A percentile compares a stretch with the other conserved stretches of the same genome.
These are phyloP conservation scores for Casaregolazyma lundiana DNA, from an alignment of 1,139 yeast genomes.

Conservation along the genomic window DNA sequence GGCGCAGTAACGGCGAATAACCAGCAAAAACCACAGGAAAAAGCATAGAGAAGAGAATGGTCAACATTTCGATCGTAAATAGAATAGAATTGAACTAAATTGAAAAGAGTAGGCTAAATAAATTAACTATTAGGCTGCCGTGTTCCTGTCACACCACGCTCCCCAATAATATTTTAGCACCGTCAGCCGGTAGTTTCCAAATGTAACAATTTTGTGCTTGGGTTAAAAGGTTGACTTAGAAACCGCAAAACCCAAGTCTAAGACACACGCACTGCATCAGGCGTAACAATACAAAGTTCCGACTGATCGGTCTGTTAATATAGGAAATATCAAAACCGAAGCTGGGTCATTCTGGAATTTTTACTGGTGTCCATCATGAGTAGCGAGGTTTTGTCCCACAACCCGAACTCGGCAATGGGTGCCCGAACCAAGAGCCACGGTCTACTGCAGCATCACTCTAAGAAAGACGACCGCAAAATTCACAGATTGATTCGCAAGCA, in stretches of 20 bases:
- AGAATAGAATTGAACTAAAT: no score
- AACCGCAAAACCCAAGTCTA: background rate
- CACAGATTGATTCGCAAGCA: slow-evolving; percentile 6
- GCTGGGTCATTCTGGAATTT: background rate
- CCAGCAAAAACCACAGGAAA: background rate
- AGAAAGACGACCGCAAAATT: slow-evolving; percentile 22
- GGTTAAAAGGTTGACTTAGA: slow-evolving; percentile 1
- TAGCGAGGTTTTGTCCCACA: slow-evolving; percentile 7
- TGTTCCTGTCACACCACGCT: no score
- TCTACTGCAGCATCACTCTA: slow-evolving; percentile 19
- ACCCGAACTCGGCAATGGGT: background rate
- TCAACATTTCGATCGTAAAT: no score
- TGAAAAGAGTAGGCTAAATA: no score
- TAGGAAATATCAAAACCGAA: background rate
- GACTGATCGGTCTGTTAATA: no score
- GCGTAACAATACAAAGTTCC: no score
- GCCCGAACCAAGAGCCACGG: slow-evolving; percentile 3
- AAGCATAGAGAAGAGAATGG: no score
- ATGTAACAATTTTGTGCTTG: background rate
- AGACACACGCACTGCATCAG: background rate
- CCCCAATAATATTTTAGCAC: no score
- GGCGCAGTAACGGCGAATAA: background rate
- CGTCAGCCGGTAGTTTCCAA: background rate
- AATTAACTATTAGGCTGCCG: no score
- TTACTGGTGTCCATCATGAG: slow-evolving; percentile 1